Conservation (phyloP, 1,284 basidiomycete genomes). For the Hymenochaete sp. region DNA sequence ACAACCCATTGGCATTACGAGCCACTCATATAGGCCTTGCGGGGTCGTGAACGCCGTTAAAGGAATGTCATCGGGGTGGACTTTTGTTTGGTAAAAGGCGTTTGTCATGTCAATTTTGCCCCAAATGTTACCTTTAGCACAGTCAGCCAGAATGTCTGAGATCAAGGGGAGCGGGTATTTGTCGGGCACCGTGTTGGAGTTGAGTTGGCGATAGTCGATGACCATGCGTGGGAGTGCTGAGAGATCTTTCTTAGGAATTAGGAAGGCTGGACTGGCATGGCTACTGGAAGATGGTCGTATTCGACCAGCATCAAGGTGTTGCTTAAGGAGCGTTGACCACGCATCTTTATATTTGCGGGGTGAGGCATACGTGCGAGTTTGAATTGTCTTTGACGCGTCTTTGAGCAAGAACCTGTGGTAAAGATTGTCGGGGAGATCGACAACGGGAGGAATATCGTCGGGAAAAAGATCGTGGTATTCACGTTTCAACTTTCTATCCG, state of each 20-base stretch:
- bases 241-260: conserved; percentile 32
- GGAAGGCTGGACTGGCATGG: conserved; percentile 29
- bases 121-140: background rate
- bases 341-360: conserved; percentile 24
- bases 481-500: background rate
- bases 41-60: conserved; percentile 33
- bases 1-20: conserved; percentile 35
- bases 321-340: conserved; percentile 24
- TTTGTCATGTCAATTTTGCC: background rate
- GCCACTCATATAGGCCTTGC: conserved; percentile 33
- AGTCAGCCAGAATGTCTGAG: background rate
- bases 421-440: background rate
- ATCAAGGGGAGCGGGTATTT: conserved; percentile 26
- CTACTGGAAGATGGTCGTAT: conserved; percentile 26
- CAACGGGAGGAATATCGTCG: background rate
- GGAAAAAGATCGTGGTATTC: background rate
- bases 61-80: conserved; percentile 30
- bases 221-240: conserved; percentile 31
- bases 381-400: background rate
- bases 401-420: conserved; percentile 1
- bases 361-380: conserved; percentile 18
- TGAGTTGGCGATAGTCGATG: conserved; percentile 31
- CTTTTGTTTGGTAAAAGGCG: conserved; percentile 16
- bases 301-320: conserved; percentile 26
- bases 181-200: conserved; percentile 30